Evolutionary conservation across 768 basidiomycete species (phyloP).

Genomic region (Hypholoma sublateritium): DNA sequence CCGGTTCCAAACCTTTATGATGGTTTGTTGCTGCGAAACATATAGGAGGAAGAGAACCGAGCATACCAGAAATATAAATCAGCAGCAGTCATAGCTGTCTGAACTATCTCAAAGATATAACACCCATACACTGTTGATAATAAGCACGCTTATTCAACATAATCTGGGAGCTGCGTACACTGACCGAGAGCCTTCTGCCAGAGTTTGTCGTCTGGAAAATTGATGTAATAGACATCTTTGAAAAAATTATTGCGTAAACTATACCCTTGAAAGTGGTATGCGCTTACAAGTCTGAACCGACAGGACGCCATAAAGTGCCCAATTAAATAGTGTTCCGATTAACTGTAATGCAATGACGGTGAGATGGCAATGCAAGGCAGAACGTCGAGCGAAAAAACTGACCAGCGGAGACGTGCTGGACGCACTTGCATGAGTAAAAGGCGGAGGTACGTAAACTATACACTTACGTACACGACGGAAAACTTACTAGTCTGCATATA

Average conservation of each 20-base stretch:
- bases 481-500: no score
- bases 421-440: no score
- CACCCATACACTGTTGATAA: slow-evolving; percentile 2
- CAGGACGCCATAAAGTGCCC: slow-evolving; percentile 9
- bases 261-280: no score
- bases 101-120: slow-evolving; percentile 6
- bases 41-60: no score
- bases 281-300: slow-evolving; percentile 6
- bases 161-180: not conserved
- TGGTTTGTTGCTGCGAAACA: no score
- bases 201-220: slow-evolving; percentile 2
- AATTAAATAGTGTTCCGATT: slow-evolving; percentile 11
- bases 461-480: no score
- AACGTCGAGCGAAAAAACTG: no score
- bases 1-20: slow-evolving; percentile 5
- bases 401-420: no score
- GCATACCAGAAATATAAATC: slow-evolving; percentile 9
- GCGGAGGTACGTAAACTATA: no score
- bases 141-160: not conserved
- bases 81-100: slow-evolving; percentile 11
- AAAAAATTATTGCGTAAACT: not conserved
- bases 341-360: not conserved
- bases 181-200: slow-evolving; percentile 4
- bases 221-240: slow-evolving; percentile 11
- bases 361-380: no score